Base-by-base conservation (phyloP, 2,329 filamentous ascomycete genomes). In the Trichoderma breve region DNA sequence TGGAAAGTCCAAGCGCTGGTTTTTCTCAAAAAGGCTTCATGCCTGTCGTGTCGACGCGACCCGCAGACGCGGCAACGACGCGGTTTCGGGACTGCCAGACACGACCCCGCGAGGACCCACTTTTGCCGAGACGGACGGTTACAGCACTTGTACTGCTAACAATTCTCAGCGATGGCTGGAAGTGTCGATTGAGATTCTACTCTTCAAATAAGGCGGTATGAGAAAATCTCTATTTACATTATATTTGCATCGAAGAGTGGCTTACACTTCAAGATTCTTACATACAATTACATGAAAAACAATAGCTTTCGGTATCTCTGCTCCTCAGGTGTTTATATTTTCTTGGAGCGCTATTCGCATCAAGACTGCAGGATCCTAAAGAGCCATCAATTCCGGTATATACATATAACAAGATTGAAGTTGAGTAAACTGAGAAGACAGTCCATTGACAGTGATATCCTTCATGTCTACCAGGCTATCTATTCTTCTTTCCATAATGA, bases 51-150 rank as follows among this genome's bases (percentile, higher is more conserved):
- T 43, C 8, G 57, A 70, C 67, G 67, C 67, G 67, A 70, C 67
- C 67, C 67, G 67, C 67, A 70, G 67, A 62, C 67, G 67, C 67
- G 67, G 57, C 57, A 47, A 47, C 53, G 57, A 70, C 67, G 67
- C 66, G 66, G 57, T 53, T 39, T 51, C 18, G 30, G 55, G 9
- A 8, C 36, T 36, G 5, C 8, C 21, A 55, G 39, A 55, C 55
- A 43, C 60, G 57, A 62, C 39, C 39, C 39, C 39, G 39, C 39
- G 39, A n/a, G 4, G 39, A 43, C 39, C 39, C 39, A 18, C 15
- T 43, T 43, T 43, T 43, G 15, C 39, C 39, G 39, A 43, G 39
- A 43, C 15, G 39, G 39, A 43, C 18, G 39, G 39, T n/a, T 43
- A 43, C 34, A 36, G 14, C 34, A 36, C 34, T 36, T 15, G 34